Conservation (phyloP, 768 basidiomycete genomes). For the Amanita thiersii region DNA sequence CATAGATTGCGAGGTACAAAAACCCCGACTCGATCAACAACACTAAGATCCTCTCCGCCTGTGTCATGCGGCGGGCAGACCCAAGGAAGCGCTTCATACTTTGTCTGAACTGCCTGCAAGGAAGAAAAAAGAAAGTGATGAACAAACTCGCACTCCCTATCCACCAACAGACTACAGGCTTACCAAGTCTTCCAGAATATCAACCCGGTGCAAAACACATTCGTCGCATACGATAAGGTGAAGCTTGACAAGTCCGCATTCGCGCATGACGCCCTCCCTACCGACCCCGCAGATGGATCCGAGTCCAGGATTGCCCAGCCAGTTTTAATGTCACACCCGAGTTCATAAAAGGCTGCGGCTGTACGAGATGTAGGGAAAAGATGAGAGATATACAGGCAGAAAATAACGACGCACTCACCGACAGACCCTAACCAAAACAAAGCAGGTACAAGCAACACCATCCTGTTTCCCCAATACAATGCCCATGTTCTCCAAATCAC, state of each 20-base stretch:
- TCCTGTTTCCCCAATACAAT: constrained; percentile 13
- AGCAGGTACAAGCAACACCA: constrained; percentile 15
- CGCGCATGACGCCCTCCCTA: constrained; percentile 17
- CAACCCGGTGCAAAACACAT: constrained; percentile 21
- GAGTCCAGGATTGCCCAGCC: background rate
- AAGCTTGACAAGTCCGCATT: constrained; percentile 21
- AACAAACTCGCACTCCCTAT: background rate
- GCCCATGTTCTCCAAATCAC: constrained; percentile 23
- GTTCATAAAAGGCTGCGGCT: too few relatives aligned
- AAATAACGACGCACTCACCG: constrained; percentile 12
- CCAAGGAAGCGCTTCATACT: constrained; percentile 18
- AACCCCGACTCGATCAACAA: constrained; percentile 22
- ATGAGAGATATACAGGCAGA: background rate
- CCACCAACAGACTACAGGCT: background rate
- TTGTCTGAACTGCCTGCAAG: constrained; percentile 17
- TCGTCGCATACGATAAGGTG: constrained; percentile 21
- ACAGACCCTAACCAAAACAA: constrained; percentile 20
- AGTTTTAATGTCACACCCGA: background rate
- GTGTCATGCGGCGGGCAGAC: constrained; percentile 16
- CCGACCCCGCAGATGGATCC: constrained; percentile 18
- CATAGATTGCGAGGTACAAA: constrained; percentile 20
- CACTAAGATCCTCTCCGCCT: constrained; percentile 19
- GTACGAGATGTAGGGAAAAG: too few relatives aligned
- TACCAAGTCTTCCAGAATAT: constrained; percentile 21
- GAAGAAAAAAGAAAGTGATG: background rate